Base-by-base conservation (phyloP, 2,329 filamentous ascomycete genomes). In the Aspergillus candidus region DNA sequence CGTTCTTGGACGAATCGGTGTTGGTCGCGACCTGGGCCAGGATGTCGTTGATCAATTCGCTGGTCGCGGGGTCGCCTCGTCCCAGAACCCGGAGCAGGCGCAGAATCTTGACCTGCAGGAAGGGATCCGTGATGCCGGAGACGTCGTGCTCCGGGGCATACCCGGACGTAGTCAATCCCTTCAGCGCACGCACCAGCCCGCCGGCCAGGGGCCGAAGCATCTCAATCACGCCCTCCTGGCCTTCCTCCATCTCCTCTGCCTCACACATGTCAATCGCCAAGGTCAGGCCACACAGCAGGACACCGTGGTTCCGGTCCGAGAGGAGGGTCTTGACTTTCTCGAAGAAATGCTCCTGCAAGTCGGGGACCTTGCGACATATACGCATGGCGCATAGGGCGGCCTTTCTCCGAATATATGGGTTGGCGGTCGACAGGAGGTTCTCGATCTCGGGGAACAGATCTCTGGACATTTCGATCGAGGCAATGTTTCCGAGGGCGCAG, bases 141-240 rank as follows among this genome's bases (percentile, higher is more conserved):
- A 98, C 93, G 69, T 98, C 93, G 65, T 98, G 94, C 65, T 98
- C 93, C 3, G 93, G 93, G 10, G 93, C 88, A 68, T 98, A 98
- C 39, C 93, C 93, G 18, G 93, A 97, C 34, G 89, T 93, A 11
- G 91, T 93, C 44, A 98, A 75, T 4, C 86, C 83, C 72, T 97
- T 98, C 56, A 98, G 69, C 30, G 90, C 91, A 64, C 90, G 87
- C 44, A 97, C 91, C 43, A 98, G 72, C 27, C 82, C 81, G 4
- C 85, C 85, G n/a, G 88, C 86, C 45, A 94, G 79, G 35, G 87
- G 83, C 60, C 88, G 83, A 73, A 95, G 97, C 69, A 88, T 88
- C 50, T 96, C 90, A 38, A 95, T 82, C 42, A 95, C 83, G 41
- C 84, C 88, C 61, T 90, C 85, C 59, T 94, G 88, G n/a, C 86